These are phyloP conservation scores for Perilla frutescens DNA, from an alignment of 257 asterid genomes.

Conservation along the genomic window DNA sequence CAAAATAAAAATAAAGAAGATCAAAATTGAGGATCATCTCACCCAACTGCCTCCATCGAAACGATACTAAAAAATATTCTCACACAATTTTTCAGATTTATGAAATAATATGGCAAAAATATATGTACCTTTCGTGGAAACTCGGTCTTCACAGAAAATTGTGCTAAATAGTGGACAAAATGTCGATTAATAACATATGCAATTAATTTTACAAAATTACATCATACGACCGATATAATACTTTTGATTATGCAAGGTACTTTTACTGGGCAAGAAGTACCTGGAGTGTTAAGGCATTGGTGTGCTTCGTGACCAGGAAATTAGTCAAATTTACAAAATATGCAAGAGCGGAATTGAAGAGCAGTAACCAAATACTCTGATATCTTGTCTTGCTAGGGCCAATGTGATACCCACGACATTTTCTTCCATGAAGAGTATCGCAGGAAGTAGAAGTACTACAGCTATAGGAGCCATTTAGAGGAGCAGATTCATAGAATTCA, in stretches of 20 bases:
- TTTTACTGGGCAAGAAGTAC: slow-evolving; percentile 42
- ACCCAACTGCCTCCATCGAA: slow-evolving; percentile 99
- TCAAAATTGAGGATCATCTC: slow-evolving; percentile 42
- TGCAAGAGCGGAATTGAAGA: slow-evolving; percentile 82
- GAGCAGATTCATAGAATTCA: slow-evolving; percentile 90
- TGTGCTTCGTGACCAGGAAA: slow-evolving; percentile 87
- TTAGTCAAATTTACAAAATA: slow-evolving; percentile 84
- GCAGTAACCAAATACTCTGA: slow-evolving; percentile 66
- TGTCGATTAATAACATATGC: too few species aligned
- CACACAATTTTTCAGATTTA: too few species aligned
- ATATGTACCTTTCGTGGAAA: too few species aligned
- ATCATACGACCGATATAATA: too few species aligned
- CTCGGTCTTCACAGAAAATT: too few species aligned
- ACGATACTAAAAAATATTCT: slow-evolving; percentile 66
- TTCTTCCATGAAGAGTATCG: slow-evolving; percentile 71
- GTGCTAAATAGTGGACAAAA: too few species aligned
- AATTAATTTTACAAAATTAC: too few species aligned
- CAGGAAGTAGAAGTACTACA: slow-evolving; percentile 74
- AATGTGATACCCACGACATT: slow-evolving; percentile 71
- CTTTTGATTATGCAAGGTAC: neutral
- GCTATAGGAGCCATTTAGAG: slow-evolving; percentile 91
- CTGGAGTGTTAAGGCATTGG: slow-evolving; percentile 95
- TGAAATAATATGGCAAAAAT: too few species aligned
- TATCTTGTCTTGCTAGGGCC: slow-evolving; percentile 71
- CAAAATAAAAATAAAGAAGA: slow-evolving; percentile 32